Base-by-base conservation (phyloP, 2,329 filamentous ascomycete genomes). In the Chaetomiaceae sp. region DNA sequence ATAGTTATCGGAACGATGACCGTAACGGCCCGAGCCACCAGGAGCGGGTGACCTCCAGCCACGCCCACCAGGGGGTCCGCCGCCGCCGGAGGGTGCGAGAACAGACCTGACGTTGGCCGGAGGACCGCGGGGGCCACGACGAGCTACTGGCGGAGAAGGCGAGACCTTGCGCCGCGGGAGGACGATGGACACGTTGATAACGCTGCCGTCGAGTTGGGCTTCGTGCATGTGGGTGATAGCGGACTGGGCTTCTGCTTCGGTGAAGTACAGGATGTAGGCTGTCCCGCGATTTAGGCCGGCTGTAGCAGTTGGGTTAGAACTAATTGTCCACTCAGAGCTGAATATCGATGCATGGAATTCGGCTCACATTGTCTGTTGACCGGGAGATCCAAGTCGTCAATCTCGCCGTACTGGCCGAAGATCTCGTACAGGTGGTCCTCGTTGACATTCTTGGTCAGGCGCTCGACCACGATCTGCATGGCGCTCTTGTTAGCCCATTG, bases 181-280 rank as follows among this genome's bases (percentile, higher is more conserved):
- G 23, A 96, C 89, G 60, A 96, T 94, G 40, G 89, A 94, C 44
- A 96, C 91, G 64, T 86, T 87, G 65, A 96, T 85, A 34, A 84
- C 77, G 20, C 85, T 82, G 47, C 90, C 90, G 69, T 96, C 91
- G 25, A 96, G 74, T 66, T 95, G 89, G n/a, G 89, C 90, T 73
- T 99, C 94, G 70, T 99, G 94, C 94, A 99, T 97, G 67, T 95
- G 89, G 16, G 91, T 84, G 62, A 96, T 95, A 25, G 94, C 94
- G 13, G 84, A 78, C 71, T 96, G 90, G 21, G 94, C 92, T 58
- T 92, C 87, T 45, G 81, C 76, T 59, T 90, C 82, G 60, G 86
- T 78, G 49, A 83, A 76, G 71, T 87, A 99, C 37, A 96, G 78
- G 58, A 97, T 90, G 69, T 96, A 97, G 29, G 92, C 94, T 25